Percentiles rank a stretch among this genome's conserved stretches.
Evolutionary conservation across 202 grass and related monocot species (phyloP).

Genomic region (Panicum hallii): DNA sequence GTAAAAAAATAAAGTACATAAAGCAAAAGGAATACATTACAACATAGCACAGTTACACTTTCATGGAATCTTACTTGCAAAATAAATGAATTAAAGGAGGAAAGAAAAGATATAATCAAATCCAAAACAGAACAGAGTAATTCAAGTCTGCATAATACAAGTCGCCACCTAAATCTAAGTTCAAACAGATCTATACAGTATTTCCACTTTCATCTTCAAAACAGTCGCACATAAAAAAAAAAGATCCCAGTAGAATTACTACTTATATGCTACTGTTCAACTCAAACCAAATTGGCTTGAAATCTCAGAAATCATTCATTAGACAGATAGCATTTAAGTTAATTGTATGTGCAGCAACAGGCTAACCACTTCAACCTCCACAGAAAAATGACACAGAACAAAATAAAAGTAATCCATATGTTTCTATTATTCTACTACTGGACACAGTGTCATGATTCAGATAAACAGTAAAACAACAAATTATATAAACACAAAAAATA

Average conservation of each 20-base stretch:
- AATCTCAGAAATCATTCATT: conserved; percentile 1
- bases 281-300: conserved; percentile 14
- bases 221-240: neutral
- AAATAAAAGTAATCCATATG: conserved; percentile 22
- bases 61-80: conserved; percentile 14
- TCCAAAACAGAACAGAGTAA: conserved; percentile 15
- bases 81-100: neutral
- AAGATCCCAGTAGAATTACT: neutral
- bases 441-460: neutral
- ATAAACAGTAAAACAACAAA: neutral
- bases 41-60: conserved; percentile 16
- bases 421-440: neutral
- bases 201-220: conserved; percentile 32
- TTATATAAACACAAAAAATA: conserved; percentile 10
- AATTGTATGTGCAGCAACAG: conserved; percentile 20
- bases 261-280: neutral
- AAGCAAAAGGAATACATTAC: conserved; percentile 5
- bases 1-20: conserved; percentile 15
- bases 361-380: neutral
- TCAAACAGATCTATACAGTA: neutral
- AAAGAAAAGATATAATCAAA: conserved; percentile 16
- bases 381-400: conserved; percentile 19
- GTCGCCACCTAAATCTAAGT: neutral
- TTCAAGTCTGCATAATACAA: conserved; percentile 11
- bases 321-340: neutral